phyloP scores from a whole-genome alignment of 1,284 basidiomycete genomes.

The Irpex sp. region DNA sequence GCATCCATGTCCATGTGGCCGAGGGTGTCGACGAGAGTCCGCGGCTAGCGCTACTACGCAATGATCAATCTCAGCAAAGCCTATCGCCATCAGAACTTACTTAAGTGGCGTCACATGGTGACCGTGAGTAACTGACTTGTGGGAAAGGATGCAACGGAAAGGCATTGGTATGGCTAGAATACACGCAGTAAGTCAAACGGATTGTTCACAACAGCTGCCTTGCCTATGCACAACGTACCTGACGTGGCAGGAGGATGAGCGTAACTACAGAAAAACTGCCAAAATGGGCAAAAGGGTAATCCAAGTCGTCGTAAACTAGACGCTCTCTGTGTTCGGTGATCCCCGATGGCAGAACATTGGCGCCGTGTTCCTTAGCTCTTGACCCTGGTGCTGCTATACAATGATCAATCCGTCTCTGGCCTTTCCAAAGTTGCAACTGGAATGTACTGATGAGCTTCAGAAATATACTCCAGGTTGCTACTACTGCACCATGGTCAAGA shows the following conservation, averaged over 20 bases:
- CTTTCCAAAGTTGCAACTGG: not conserved
- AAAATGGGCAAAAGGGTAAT: too few species aligned
- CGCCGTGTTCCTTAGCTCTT: not conserved
- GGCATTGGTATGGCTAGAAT: too few species aligned
- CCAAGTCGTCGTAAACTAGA: too few species aligned
- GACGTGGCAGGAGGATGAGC: too few species aligned
- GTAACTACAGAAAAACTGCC: too few species aligned
- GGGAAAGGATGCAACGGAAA: not conserved
- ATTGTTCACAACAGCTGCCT: too few species aligned
- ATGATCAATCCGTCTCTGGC: not conserved
- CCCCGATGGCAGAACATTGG: too few species aligned
- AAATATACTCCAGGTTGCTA: not conserved
- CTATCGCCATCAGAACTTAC: slow-evolving; percentile 6
- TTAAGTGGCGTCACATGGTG: slow-evolving; percentile 8
- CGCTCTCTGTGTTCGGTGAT: too few species aligned
- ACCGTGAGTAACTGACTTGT: not conserved
- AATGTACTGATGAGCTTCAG: not conserved
- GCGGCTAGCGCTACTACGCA: not conserved
- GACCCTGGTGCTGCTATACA: not conserved
- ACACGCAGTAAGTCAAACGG: too few species aligned
- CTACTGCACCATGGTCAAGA: not conserved
- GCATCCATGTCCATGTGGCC: not conserved
- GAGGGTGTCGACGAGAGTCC: not conserved
- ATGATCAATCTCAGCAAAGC: not conserved
- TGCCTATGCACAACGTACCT: too few species aligned